These are phyloP conservation scores for Trichoderma oligosporum DNA, from an alignment of 2,329 filamentous ascomycete genomes.

Conservation along the genomic window DNA sequence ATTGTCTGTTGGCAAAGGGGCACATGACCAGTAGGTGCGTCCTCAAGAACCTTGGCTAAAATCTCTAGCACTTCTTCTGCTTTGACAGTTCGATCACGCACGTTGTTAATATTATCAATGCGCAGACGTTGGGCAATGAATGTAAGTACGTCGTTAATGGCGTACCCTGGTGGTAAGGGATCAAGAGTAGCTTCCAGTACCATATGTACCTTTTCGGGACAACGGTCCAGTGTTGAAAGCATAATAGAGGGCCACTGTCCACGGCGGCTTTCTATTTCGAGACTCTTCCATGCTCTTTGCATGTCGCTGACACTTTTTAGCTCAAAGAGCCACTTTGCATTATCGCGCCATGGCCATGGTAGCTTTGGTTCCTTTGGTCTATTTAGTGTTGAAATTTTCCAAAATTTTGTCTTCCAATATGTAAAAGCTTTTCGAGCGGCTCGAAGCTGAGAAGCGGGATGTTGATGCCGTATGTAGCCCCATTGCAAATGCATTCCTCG, in stretches of 20 bases:
- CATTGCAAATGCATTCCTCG: slow-evolving; percentile 29
- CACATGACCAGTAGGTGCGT: slow-evolving; percentile 30
- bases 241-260: slow-evolving; percentile 35
- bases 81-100: slow-evolving; percentile 25
- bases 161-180: slow-evolving; percentile 36
- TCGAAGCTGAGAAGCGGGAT: slow-evolving; percentile 24
- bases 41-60: slow-evolving; percentile 29
- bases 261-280: slow-evolving; percentile 28
- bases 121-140: slow-evolving; percentile 29
- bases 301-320: slow-evolving; percentile 31
- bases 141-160: slow-evolving; percentile 36
- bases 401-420: slow-evolving; percentile 31
- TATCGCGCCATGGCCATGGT: slow-evolving; percentile 28
- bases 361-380: slow-evolving; percentile 17
- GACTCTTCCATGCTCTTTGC: slow-evolving; percentile 32
- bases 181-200: slow-evolving; percentile 39
- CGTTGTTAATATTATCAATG: slow-evolving; percentile 20
- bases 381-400: slow-evolving; percentile 20
- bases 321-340: slow-evolving; percentile 32
- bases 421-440: slow-evolving; percentile 27
- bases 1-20: slow-evolving; percentile 40
- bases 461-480: slow-evolving; percentile 32
- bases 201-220: slow-evolving; percentile 31
- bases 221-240: slow-evolving; percentile 34
- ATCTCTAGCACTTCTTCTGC: slow-evolving; percentile 33